phyloP scores from a whole-genome alignment of 306 rosid genomes.

The Fragaria ananassa region DNA sequence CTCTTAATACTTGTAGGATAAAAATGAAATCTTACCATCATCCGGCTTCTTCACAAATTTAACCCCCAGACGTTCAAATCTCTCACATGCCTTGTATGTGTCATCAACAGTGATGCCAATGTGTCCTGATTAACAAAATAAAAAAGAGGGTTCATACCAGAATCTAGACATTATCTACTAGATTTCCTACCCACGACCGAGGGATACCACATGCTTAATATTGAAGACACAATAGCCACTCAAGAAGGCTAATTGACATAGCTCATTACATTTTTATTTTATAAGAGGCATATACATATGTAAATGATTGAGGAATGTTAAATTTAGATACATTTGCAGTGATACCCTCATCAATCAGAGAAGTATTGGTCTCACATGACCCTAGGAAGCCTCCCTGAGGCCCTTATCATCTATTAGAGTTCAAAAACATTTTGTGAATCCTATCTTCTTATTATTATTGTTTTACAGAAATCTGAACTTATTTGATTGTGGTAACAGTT shows the following conservation, averaged over 20 bases:
- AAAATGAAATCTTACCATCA: slow-evolving; percentile 53
- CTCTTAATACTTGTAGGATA: background rate
- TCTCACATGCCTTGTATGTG: slow-evolving; percentile 84
- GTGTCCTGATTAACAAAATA: slow-evolving; percentile 53
- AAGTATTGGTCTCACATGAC: background rate
- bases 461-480: background rate
- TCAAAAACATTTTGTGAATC: background rate
- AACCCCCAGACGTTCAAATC: slow-evolving; percentile 81
- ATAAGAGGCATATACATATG: background rate
- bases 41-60: slow-evolving; percentile 85
- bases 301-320: background rate
- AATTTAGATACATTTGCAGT: background rate
- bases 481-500: background rate
- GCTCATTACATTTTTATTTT: background rate
- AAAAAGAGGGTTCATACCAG: background rate
- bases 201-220: background rate
- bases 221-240: background rate
- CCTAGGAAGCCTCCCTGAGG: background rate
- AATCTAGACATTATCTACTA: background rate
- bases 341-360: background rate
- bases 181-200: background rate
- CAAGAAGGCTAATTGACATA: background rate
- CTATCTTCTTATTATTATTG: background rate
- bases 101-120: slow-evolving; percentile 95
- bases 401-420: background rate